A percentile compares a stretch with the other conserved stretches of the same genome.
Evolutionary conservation across 805 yeast species (phyloP).

Genomic region (Peterozyma toletana): DNA sequence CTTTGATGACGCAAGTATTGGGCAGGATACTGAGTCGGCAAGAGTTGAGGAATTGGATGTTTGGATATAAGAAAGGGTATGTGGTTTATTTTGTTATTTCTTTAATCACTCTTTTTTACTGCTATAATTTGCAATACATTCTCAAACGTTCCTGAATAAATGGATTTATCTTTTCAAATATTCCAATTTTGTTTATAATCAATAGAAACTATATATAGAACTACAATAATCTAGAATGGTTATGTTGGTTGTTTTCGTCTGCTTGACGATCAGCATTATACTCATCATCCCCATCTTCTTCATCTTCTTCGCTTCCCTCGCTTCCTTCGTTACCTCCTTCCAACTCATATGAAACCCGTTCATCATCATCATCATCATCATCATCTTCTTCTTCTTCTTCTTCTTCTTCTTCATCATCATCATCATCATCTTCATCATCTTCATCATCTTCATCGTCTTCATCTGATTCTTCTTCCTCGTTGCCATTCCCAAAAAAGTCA

Average conservation of each 20-base stretch:
- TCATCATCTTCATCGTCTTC: conserved; percentile 22
- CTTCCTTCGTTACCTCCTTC: conserved; percentile 20
- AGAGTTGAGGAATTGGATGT: conserved; percentile 43
- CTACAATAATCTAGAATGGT: not conserved
- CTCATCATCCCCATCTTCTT: conserved; percentile 21
- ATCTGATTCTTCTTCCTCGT: conserved; percentile 16
- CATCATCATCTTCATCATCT: conserved; percentile 21
- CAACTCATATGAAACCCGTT: conserved; percentile 23
- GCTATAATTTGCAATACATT: not conserved
- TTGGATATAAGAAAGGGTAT: conserved; percentile 11
- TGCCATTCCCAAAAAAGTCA: conserved; percentile 64
- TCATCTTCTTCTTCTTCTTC: conserved; percentile 23
- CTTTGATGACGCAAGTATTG: conserved; percentile 31
- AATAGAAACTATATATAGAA: not conserved
- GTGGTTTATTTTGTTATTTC: not conserved
- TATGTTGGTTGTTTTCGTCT: not conserved
- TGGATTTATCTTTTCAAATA: not conserved
- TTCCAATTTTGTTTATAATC: not conserved
- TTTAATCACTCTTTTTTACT: not conserved
- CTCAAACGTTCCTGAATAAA: no score
- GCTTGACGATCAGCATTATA: not conserved
- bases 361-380: conserved; percentile 23
- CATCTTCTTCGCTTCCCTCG: conserved; percentile 22
- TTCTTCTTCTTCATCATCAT: conserved; percentile 17
- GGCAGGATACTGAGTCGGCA: not conserved